Conservation (phyloP, 2,329 filamentous ascomycete genomes). For the Echinosphaeria canescens region DNA sequence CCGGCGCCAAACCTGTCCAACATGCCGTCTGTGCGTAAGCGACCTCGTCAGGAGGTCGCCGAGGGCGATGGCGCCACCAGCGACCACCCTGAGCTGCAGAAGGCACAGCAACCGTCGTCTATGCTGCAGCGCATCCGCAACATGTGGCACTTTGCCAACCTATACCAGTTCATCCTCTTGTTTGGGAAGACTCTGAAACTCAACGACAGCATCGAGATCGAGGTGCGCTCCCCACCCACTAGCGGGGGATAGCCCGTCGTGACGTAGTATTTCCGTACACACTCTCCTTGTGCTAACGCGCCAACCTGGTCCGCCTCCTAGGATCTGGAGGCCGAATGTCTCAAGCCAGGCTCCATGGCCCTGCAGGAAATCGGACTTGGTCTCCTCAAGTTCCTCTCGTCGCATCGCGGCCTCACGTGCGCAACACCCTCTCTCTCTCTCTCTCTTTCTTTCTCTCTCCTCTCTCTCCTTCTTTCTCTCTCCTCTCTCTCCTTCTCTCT, state of each 20-base stretch:
- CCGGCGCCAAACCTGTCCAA: no score
- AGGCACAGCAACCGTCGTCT: conserved; percentile 11
- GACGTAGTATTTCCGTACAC: conserved; percentile 1
- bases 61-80: no score
- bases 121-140: conserved; percentile 53
- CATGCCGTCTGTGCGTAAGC: no score
- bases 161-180: conserved; percentile 82
- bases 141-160: conserved; percentile 88
- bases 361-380: conserved; percentile 68
- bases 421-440: no score
- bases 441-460: neutral
- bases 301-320: no score
- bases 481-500: no score
- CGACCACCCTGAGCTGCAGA: conserved; percentile 7
- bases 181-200: conserved; percentile 85
- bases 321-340: conserved; percentile 77
- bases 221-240: conserved; percentile 31
- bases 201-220: conserved; percentile 70
- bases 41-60: no score
- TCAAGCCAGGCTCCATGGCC: conserved; percentile 55
- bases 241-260: neutral
- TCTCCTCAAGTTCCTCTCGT: conserved; percentile 82
- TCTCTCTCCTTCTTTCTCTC: conserved; percentile 3
- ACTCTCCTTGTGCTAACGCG: no score
- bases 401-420: conserved; percentile 79